Evolutionary conservation across 2,329 filamentous ascomycete genomes (phyloP).

Genomic region (Sclerotinia borealis): DNA sequence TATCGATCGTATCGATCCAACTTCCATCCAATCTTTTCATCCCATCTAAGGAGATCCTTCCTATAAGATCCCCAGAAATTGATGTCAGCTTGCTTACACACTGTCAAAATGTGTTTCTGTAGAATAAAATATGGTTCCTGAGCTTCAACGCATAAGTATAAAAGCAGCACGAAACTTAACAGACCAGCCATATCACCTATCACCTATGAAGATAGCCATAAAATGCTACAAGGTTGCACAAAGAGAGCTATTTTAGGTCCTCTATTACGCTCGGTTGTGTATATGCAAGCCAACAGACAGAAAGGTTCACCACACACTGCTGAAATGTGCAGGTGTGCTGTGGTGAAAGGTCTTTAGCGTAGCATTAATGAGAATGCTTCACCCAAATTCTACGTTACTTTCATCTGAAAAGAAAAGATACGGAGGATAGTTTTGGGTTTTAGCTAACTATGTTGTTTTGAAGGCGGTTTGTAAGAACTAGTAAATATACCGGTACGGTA

Average conservation of each 20-base stretch:
- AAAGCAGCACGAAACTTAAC: constrained; percentile 6
- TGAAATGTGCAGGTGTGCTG: constrained; percentile 10
- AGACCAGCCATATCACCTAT: background rate
- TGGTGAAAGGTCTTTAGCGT: background rate
- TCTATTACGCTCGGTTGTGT: background rate
- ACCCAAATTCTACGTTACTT: background rate
- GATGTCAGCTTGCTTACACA: background rate
- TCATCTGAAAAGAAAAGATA: background rate
- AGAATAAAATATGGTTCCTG: background rate
- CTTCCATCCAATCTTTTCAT: constrained; percentile 3
- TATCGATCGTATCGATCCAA: constrained; percentile 1
- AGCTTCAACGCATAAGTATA: background rate
- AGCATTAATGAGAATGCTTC: background rate
- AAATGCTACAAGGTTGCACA: constrained; percentile 5
- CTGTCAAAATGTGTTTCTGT: background rate
- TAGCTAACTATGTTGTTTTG: background rate
- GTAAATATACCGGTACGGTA: too few relatives aligned
- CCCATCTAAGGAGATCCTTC: too few relatives aligned
- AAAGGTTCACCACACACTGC: constrained; percentile 6
- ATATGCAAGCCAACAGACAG: constrained; percentile 13
- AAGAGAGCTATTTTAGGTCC: constrained; percentile 10
- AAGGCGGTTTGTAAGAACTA: background rate
- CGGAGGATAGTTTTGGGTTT: background rate
- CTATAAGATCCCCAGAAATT: constrained; percentile 6
- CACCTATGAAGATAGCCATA: constrained; percentile 3